Percentiles rank a stretch among this genome's conserved stretches.
These are phyloP conservation scores for Beauveria asiatica DNA, from an alignment of 2,329 filamentous ascomycete genomes.

Conservation along the genomic window DNA sequence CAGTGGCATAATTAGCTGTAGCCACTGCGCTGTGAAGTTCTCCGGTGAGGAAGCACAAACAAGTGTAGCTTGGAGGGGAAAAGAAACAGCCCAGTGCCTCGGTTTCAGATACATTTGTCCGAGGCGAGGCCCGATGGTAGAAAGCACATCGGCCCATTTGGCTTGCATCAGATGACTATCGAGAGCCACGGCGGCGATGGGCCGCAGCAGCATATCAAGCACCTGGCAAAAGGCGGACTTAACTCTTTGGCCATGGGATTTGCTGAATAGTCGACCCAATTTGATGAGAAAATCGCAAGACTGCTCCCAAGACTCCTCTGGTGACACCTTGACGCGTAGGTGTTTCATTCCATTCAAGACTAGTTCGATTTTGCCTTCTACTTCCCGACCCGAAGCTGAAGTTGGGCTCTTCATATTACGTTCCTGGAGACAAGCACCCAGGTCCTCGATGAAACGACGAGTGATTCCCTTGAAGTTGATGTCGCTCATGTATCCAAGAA, in stretches of 20 bases:
- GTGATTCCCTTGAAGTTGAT: slow-evolving; percentile 83
- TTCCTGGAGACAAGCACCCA: slow-evolving; percentile 71
- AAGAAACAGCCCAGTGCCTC: slow-evolving; percentile 82
- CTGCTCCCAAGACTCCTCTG: slow-evolving; percentile 69
- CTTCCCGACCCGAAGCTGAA: slow-evolving; percentile 48
- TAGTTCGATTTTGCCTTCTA: slow-evolving; percentile 76
- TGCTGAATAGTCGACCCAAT: slow-evolving; percentile 72
- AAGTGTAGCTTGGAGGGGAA: slow-evolving; percentile 78
- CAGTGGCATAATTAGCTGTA: slow-evolving; percentile 67
- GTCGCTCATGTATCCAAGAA: slow-evolving; percentile 93
- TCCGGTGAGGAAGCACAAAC: slow-evolving; percentile 84
- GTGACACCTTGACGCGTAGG: slow-evolving; percentile 65
- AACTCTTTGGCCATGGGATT: slow-evolving; percentile 77
- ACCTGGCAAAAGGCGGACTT: slow-evolving; percentile 94
- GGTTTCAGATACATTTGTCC: slow-evolving; percentile 83
- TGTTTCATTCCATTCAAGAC: slow-evolving; percentile 89
- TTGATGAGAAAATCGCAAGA: slow-evolving; percentile 84
- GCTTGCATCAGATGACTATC: slow-evolving; percentile 67
- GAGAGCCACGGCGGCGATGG: slow-evolving; percentile 73
- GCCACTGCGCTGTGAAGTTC: slow-evolving; percentile 77
- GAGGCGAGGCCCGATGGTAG: slow-evolving; percentile 68
- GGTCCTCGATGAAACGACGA: slow-evolving; percentile 69
- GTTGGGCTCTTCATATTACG: slow-evolving; percentile 60
- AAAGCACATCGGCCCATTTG: slow-evolving; percentile 81
- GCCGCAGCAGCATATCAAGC: slow-evolving; percentile 75